Conservation (phyloP, 176 grass and related monocot species). For the Musa itinerans region DNA sequence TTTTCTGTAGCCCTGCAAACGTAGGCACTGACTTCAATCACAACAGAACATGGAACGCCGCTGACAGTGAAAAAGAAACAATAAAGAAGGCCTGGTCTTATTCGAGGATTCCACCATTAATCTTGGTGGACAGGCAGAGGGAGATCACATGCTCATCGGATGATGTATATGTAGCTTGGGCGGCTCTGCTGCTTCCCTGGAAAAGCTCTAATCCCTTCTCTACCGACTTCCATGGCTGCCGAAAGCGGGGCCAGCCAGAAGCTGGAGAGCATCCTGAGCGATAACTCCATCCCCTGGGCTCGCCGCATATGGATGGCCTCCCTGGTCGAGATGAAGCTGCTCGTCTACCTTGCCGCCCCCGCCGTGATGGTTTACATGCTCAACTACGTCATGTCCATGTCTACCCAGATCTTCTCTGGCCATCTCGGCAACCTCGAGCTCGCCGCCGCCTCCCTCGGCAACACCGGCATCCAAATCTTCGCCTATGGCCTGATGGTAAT, state of each 20-base stretch:
- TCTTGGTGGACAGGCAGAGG: too few species aligned
- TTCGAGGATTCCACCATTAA: too few species aligned
- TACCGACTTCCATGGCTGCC: too few species aligned
- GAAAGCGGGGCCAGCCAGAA: conserved; percentile 1
- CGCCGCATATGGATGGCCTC: conserved; percentile 23
- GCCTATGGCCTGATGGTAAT: conserved; percentile 42
- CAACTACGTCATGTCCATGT: conserved; percentile 40
- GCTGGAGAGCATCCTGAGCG: conserved; percentile 51
- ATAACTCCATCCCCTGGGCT: conserved; percentile 27
- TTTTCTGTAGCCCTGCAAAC: too few species aligned
- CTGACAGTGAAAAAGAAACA: too few species aligned
- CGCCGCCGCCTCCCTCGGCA: conserved; percentile 39
- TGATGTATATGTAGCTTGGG: too few species aligned
- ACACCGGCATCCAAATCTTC: conserved; percentile 36
- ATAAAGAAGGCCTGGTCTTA: too few species aligned
- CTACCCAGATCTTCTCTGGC: conserved; percentile 42
- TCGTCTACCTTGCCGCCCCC: conserved; percentile 35
- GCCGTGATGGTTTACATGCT: conserved; percentile 46
- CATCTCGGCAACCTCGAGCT: conserved; percentile 40
- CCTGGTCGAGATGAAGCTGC: conserved; percentile 33
- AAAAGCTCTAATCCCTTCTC: too few species aligned
- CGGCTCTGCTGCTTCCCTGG: too few species aligned
- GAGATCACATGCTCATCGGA: too few species aligned
- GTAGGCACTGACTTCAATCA: too few species aligned
- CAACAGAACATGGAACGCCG: too few species aligned